Evolutionary conservation across 2,329 filamentous ascomycete genomes (phyloP).

Genomic region (Tothia fuscella): DNA sequence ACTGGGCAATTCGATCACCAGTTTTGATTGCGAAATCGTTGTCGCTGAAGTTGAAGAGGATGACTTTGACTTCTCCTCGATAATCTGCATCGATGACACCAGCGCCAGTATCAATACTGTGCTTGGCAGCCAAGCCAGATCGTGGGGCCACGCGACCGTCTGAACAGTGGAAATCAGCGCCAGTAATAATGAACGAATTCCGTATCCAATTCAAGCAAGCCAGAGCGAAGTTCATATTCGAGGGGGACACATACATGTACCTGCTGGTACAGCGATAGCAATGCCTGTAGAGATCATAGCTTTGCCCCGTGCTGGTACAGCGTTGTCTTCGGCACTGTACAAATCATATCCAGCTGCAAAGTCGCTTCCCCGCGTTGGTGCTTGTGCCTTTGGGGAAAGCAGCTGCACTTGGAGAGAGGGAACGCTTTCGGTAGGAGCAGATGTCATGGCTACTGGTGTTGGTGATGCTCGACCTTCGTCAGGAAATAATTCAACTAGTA

Average conservation of each 20-base stretch:
- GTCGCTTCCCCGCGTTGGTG: conserved; percentile 79
- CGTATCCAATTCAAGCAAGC: neutral
- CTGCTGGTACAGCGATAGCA: conserved; percentile 76
- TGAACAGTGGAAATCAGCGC: conserved; percentile 23
- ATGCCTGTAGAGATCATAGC: conserved; percentile 84
- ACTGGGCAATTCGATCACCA: conserved; percentile 85
- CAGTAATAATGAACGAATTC: neutral
- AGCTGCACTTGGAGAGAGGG: conserved; percentile 64
- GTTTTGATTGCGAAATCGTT: conserved; percentile 68
- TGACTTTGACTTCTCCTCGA: conserved; percentile 81
- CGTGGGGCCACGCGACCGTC: conserved; percentile 84
- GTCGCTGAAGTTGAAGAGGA: conserved; percentile 87
- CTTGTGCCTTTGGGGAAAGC: conserved; percentile 62
- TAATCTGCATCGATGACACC: conserved; percentile 98
- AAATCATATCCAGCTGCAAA: conserved; percentile 92
- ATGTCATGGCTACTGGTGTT: conserved; percentile 19
- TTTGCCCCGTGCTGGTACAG: conserved; percentile 72
- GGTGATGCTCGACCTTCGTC: conserved; percentile 19
- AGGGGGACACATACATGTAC: conserved; percentile 53
- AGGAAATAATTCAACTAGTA: conserved; percentile 1
- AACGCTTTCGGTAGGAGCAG: conserved; percentile 10
- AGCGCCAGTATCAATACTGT: conserved; percentile 92
- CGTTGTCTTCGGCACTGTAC: conserved; percentile 50
- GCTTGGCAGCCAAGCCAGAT: conserved; percentile 81
- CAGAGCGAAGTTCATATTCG: neutral